A percentile compares a stretch with the other conserved stretches of the same genome.
These are phyloP conservation scores for Neurospora sp. DNA, from an alignment of 2,329 filamentous ascomycete species.

Conservation along the genomic window DNA sequence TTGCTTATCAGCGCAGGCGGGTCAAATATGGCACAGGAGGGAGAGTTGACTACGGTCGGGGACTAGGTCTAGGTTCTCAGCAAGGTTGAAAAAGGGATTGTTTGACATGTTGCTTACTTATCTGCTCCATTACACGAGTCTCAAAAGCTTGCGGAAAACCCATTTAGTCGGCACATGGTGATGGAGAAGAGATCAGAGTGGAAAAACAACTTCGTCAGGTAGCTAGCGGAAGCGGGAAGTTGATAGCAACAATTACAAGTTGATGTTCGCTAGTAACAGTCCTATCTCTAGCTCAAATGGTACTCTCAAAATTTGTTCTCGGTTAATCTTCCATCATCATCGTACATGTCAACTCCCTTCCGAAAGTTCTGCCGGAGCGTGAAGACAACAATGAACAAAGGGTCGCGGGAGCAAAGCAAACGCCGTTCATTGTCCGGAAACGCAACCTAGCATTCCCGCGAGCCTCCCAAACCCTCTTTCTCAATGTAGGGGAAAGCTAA, in stretches of 20 bases:
- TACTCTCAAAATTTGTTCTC: neutral
- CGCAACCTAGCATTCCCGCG: neutral
- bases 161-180: neutral
- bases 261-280: neutral
- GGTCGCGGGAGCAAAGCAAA: neutral
- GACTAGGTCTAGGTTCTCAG: neutral
- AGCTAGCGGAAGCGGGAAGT: neutral
- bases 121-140: neutral
- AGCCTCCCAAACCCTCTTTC: neutral
- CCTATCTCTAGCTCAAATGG: neutral
- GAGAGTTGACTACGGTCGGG: neutral
- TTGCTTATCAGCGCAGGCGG: neutral
- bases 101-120: neutral
- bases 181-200: neutral
- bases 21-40: neutral
- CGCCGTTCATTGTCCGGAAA: neutral
- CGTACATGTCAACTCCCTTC: neutral
- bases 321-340: neutral
- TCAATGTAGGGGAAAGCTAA: neutral
- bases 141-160: fast-evolving
- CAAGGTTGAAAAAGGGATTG: neutral
- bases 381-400: neutral
- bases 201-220: neutral
- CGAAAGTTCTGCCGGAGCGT: neutral
- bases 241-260: neutral